A percentile compares a stretch with the other conserved stretches of the same genome.
These are phyloP conservation scores for Aspergillus uvarum DNA, from an alignment of 2,329 filamentous ascomycete genomes.

Conservation along the genomic window DNA sequence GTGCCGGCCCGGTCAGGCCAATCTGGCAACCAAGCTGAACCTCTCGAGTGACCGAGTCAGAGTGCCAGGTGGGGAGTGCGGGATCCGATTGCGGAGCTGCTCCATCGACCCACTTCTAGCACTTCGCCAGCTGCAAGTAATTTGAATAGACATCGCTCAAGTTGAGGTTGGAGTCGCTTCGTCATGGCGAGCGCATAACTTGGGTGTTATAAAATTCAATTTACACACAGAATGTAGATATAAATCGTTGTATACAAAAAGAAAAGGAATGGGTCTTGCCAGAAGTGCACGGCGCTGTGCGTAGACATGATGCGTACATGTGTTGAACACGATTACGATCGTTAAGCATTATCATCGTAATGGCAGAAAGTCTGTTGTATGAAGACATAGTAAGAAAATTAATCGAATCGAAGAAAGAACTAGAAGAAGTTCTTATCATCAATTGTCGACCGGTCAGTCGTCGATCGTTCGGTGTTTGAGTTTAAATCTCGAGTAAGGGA, in stretches of 20 bases:
- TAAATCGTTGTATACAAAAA: neutral
- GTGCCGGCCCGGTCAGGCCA: neutral
- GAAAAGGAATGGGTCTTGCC: neutral
- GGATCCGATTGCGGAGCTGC: neutral
- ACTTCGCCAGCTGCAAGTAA: neutral
- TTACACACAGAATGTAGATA: neutral
- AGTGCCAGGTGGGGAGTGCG: neutral
- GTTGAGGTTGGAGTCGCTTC: neutral
- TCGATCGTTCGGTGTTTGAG: neutral
- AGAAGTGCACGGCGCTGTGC: neutral
- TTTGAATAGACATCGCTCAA: neutral
- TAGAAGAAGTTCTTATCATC: constrained; percentile 7
- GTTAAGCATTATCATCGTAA: neutral
- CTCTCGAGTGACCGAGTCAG: neutral
- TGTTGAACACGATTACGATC: neutral
- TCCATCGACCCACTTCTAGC: neutral
- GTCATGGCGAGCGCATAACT: neutral
- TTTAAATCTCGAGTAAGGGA: constrained; percentile 14
- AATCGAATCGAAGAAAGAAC: neutral
- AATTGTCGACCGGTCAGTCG: constrained; percentile 2
- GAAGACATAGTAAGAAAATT: neutral
- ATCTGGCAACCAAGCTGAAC: neutral
- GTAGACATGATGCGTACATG: neutral
- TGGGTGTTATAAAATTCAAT: neutral
- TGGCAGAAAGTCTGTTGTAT: neutral